Base-by-base conservation (phyloP, 169 alveolate genomes). In the Cyclospora cayetanensis region DNA sequence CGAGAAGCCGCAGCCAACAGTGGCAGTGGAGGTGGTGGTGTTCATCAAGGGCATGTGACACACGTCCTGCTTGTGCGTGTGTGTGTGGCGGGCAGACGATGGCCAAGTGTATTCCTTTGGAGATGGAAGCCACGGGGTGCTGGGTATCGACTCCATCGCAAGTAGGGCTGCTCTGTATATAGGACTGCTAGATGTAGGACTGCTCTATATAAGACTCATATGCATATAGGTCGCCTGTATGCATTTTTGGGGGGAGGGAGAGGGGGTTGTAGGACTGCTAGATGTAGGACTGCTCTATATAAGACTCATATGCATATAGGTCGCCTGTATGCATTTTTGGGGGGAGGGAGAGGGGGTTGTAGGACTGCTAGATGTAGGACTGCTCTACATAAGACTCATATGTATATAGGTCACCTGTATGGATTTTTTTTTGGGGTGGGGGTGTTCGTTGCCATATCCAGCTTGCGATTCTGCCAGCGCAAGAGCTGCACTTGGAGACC, bases 81-180 rank as follows among this genome's bases (percentile, higher is more conserved):
- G 29, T 35, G 15, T 22, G 43, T 60, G n/a, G n/a, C n/a, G n/a
- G n/a, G 5, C 79, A 83, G 90, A 60, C 4, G 90, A 83, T n/a
- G 90, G 90, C 4, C 76, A 68, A n/a, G n/a, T 83, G 0, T 83
- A 83, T 29, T 68, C 77, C 31, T 31, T 60, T n/a, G 90, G 90
- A 18, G 90, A 83, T 60, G 90, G 90, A 27, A 55, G 63, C 77
- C 35, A 60, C 63, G 90, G 90, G 4, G 90, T 83, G 0, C 63
- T 83, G 11, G 90, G 90, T 15, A 50, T 29, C 42, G 89, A 29
- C 20, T 2, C 89, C 5, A 29, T 27, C 12, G 27, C 55, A 29
- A 50, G 89, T 79, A 79, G 41, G 89, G n/a, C n/a, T 50, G 12
- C 27, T 50, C 12, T 50, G 9, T 18, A 50, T 50, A 50, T n/a